Base-by-base conservation (phyloP, 2,329 filamentous ascomycete genomes). In the Fusarium clavum region DNA sequence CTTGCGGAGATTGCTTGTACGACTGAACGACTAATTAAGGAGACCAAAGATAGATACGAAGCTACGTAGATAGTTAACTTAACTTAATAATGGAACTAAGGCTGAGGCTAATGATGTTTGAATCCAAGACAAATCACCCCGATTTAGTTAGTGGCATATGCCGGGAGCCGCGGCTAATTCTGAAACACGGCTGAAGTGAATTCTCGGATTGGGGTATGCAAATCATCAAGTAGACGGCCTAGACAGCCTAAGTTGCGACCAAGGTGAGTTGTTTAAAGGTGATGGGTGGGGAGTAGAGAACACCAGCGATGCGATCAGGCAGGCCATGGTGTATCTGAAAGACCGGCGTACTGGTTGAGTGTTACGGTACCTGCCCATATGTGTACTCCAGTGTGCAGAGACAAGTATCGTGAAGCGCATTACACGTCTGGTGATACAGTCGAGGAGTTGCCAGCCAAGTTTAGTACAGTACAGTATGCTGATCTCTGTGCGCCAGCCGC, bases 141-240 rank as follows among this genome's bases (percentile, higher is more conserved):
- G 53, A 70, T 72, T 29, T 27, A 62, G 60, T 59, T 70, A 74
- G 72, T 68, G 53, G 30, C 43, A 46, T 45, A 51, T 62, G 44
- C 43, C 67, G 57, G 44, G 54, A 65, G 45, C 63, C 70, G 54
- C 54, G 57, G 47, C 41, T 44, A 32, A 49, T 43, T 41, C 54
- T 69, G 47, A 64, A 64, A 53, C 54, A 53, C 25, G 34, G 49
- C 49, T 53, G 49, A 38, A 53, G 25, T 46, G 45, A 60, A 61
- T 65, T 61, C 51, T 57, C 41, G n/a, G 34, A 22, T 53, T 41
- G 34, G 27, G n/a, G 34, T 53, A 53, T 53, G 34, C n/a, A 43
- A n/a, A 32, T 32, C 27, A 16, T 48, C 34, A 38, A n/a, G 34
- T 38, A 38, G 34, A 38, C 18, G 10, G 9, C 34, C 34, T 12